phyloP scores from a whole-genome alignment of 495 filamentous ascomycete species.

The Talaromyces ruber region DNA sequence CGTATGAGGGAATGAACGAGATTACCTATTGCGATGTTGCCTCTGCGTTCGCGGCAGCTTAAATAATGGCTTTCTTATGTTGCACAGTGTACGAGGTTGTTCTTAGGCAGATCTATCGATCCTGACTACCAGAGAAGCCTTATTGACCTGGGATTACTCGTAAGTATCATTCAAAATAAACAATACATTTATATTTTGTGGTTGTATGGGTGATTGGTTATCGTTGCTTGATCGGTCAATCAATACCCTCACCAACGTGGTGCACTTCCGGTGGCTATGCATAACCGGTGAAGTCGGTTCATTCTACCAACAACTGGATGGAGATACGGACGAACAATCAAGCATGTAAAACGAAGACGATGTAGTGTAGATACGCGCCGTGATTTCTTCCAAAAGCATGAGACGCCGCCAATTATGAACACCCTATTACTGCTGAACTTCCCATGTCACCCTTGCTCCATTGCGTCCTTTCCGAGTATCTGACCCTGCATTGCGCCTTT shows the following conservation, averaged over 20 bases:
- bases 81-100: not conserved
- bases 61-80: not conserved
- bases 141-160: not conserved
- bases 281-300: not conserved
- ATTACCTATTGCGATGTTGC: slow-evolving; percentile 19
- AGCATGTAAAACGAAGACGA: not conserved
- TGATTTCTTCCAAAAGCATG: too few species aligned
- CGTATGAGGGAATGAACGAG: not conserved
- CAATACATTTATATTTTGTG: not conserved
- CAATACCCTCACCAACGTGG: not conserved
- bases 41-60: not conserved
- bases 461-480: too few species aligned
- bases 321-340: not conserved
- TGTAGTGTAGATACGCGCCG: too few species aligned
- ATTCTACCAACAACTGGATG: not conserved
- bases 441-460: too few species aligned
- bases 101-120: not conserved
- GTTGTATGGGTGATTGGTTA: not conserved
- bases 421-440: too few species aligned
- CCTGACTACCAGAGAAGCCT: not conserved
- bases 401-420: too few species aligned
- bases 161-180: not conserved
- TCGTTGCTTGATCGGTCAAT: not conserved
- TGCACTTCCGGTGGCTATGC: not conserved
- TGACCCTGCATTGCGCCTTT: too few species aligned